phyloP scores from a whole-genome alignment of 1,139 yeast genomes.

The Candida anutae region DNA sequence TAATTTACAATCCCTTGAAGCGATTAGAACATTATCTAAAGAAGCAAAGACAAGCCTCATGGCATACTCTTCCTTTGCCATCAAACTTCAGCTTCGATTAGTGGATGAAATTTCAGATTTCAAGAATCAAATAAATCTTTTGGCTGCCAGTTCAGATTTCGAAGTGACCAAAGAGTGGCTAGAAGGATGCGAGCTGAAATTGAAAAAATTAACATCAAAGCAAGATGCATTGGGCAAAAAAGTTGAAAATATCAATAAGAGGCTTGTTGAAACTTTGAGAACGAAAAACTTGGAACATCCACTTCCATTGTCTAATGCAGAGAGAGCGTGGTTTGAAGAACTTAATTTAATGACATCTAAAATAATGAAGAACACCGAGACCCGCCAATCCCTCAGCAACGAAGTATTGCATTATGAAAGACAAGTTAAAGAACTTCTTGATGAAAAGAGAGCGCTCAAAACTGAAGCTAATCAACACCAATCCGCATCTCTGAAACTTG shows the following conservation, averaged over 20 bases:
- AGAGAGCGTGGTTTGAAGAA: constrained; percentile 31
- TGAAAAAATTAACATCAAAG: constrained; percentile 10
- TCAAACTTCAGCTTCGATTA: constrained; percentile 18
- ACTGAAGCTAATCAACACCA: constrained; percentile 1
- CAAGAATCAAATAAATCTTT: constrained; percentile 19
- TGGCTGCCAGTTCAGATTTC: too few species aligned
- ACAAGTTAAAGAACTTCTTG: constrained; percentile 11
- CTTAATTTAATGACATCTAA: constrained; percentile 18
- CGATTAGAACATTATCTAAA: constrained; percentile 10
- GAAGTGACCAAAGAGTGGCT: too few species aligned
- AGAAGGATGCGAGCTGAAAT: constrained; percentile 7
- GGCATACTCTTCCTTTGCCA: constrained; percentile 12
- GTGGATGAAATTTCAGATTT: constrained; percentile 16
- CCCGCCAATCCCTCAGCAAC: constrained; percentile 5
- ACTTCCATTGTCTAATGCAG: constrained; percentile 29
- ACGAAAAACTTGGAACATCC: constrained; percentile 12
- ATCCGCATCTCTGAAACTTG: constrained; percentile 5
- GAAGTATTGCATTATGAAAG: constrained; percentile 7
- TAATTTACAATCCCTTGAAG: constrained; percentile 2
- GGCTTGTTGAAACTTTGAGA: constrained; percentile 17
- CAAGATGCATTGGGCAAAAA: constrained; percentile 18
- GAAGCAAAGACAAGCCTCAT: constrained; percentile 12
- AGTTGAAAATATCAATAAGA: constrained; percentile 14
- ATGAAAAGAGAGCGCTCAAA: background rate
- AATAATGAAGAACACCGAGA: constrained; percentile 4